Evolutionary conservation across 345 rosid species (phyloP), one percentile per base, ranked within the genome.

Genomic region (Geranium brycei): DNA sequence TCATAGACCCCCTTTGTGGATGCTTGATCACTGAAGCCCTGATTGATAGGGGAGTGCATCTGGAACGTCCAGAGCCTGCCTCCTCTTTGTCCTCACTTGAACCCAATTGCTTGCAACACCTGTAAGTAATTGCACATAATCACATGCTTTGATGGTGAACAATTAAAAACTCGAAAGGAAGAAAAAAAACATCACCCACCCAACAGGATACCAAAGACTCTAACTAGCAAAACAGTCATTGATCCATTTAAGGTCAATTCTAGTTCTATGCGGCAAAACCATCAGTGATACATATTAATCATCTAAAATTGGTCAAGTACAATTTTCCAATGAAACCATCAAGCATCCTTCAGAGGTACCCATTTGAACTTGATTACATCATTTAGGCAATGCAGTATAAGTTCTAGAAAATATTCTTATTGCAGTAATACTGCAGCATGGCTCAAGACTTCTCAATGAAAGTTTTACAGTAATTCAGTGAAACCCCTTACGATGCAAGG

Each of bases 21-120:
- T 85, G 89, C 77, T 80, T 90, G 78, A 70, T 76, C 59, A 83
- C 62, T 1, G 96, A 85, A 57, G 81, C 79, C 76, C 85, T 90
- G 72, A 82, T 77, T 17, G 88, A 66, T 11, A 69, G 73, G 7
- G 87, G 83, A 18, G 80, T 83, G 81, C 93, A 81, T 76, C 81
- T 85, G 1, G 83, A 80, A 59, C 61, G 75, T 61, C 86, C 83
- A 0, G 83, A 60, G 66, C 73, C 68, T 23, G 82, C 75, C 69
- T 79, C 85, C 0, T 72, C 84, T 17, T 69, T 72, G 41, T 81
- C 79, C 73, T 79, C 87, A 18, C 66, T 68, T 31, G 79, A 65
- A 77, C 73, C 87, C 65, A 78, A 64, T 64, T 77, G 76, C 78
- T 86, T 84, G 5, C 73, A 60, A 4, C 64, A 68, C 85, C 99